Evolutionary conservation across 139 green algal species (phyloP).

Genomic region (Chlamydomonas incerta): DNA sequence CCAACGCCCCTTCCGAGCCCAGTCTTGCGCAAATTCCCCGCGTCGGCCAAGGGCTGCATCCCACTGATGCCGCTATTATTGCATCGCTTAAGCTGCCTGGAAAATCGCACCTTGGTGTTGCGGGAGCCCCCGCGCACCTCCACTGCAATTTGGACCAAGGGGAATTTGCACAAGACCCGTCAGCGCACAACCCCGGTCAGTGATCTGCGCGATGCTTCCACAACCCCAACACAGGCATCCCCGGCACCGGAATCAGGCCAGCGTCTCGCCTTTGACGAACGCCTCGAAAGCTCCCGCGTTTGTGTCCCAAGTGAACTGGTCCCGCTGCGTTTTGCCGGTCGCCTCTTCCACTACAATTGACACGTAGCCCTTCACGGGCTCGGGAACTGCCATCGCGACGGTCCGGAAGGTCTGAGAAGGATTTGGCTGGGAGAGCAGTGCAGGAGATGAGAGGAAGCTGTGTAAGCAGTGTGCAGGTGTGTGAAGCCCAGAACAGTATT

Average conservation of each 20-base stretch:
- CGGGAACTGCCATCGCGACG: not conserved
- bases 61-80: too few species aligned
- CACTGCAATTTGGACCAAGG: slow-evolving; percentile 63
- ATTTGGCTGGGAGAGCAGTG: too few species aligned
- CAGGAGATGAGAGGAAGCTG: too few species aligned
- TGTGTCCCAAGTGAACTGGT: slow-evolving; percentile 75
- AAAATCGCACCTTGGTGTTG: slow-evolving; percentile 75
- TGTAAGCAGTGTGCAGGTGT: too few species aligned
- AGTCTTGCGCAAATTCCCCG: too few species aligned
- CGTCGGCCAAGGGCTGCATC: too few species aligned
- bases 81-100: too few species aligned
- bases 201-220: not conserved
- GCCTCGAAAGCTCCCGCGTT: slow-evolving; percentile 65
- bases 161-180: not conserved
- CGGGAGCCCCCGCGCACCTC: slow-evolving; percentile 78
- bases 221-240: not conserved
- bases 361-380: slow-evolving; percentile 62
- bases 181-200: not conserved
- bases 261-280: slow-evolving; percentile 77
- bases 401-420: too few species aligned
- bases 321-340: slow-evolving; percentile 73
- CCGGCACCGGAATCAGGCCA: too few species aligned
- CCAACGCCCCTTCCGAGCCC: too few species aligned
- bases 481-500: too few species aligned
- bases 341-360: slow-evolving; percentile 72